Base-by-base conservation (phyloP, 768 basidiomycete genomes). In the Leccinum arenicola region DNA sequence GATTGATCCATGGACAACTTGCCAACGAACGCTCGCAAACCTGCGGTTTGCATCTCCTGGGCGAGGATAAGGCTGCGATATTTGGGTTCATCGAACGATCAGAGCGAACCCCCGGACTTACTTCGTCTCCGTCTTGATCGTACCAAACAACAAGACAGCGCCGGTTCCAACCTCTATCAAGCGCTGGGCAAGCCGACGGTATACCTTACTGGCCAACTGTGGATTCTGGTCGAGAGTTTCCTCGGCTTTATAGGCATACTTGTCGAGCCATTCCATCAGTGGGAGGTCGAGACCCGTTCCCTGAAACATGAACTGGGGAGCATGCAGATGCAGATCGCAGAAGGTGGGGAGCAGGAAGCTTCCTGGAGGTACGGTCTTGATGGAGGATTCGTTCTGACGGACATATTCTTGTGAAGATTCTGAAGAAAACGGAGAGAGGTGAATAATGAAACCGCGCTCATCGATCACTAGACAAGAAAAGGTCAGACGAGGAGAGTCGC, bases 1-100 rank as follows among this genome's bases (percentile, higher is more conserved):
- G 87, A 90, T 25, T 83, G 85, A 70, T 94, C 92, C 93, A 95
- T 95, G 0, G 91, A 92, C 11, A 96, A 76, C 69, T 95, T 96
- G 17, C 93, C 94, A n/a, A 96, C 80, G 61, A 89, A 91, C 0
- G 85, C 91, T 33, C 94, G 78, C 17, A 95, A 64, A 5, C 94
- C 92, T 19, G 82, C 82, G 0, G 72, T 65, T 60, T 86, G 86
- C 84, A 95, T 91, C 12, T 77, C 80, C 36, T 84, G 75, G 4
- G 93, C 93, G 0, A 96, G 82, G 25, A 94, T 86, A 21, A 95
- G 66, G 69, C 93, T 95, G 52, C 10, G 31, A 55, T 12, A 19
- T 0, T 38, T 33, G 48, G 40, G 48, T 33, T 54, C 49, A 31
- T 33, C 31, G 50, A 48, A 31, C 3, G 56, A 50, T 38, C 35